Base-by-base conservation (phyloP, 257 asterid species). In the Fraxinus anomala region DNA sequence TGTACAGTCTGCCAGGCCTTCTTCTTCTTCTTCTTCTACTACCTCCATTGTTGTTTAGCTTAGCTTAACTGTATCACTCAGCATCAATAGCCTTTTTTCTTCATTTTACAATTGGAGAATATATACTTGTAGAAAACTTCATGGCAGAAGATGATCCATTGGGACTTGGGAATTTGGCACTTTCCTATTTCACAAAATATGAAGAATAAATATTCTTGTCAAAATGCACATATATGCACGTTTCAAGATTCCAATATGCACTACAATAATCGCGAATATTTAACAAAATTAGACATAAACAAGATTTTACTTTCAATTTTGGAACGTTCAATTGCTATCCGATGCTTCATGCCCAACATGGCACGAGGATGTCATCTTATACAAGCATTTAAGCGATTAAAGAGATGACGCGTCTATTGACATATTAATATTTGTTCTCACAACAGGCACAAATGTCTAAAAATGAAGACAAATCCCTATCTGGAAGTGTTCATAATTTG, bases 1-100 rank as follows among this genome's bases (percentile, higher is more conserved):
- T 88, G 89, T 75, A 80, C 76, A 65, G 37, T 77, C 82, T 73
- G 80, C 79, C 33, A 24, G 67, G 17, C 1, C 83, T 56, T 44
- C 87, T 24, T 47, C 80, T 34, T 47, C 80, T 34, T 6, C 84
- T 70, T 56, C 88, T 44, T 44, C 89, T 40, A 40, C 63, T 24
- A 13, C 59, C 11, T 17, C 59, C 56, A 71, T 39, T 71, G 56
- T 71, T 71, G 61, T 42, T 71, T 63, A 63, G 69, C 23, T 54
- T 19, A 54, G 26, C 69, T 63, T 63, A 63, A 31, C 69, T 24
- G 68, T 63, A 63, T 24, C 9, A 28, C 0, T 69, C 47, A 69
- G 73, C 9, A 69, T 72, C 75, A 70, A 33, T 75, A 79, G 75
- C 54, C 74, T 44, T 34, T 42, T 69, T 51, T 49, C 44, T 13